Base-by-base conservation (phyloP, 805 yeast genomes). In the Diddensiella caesifluorescens region DNA sequence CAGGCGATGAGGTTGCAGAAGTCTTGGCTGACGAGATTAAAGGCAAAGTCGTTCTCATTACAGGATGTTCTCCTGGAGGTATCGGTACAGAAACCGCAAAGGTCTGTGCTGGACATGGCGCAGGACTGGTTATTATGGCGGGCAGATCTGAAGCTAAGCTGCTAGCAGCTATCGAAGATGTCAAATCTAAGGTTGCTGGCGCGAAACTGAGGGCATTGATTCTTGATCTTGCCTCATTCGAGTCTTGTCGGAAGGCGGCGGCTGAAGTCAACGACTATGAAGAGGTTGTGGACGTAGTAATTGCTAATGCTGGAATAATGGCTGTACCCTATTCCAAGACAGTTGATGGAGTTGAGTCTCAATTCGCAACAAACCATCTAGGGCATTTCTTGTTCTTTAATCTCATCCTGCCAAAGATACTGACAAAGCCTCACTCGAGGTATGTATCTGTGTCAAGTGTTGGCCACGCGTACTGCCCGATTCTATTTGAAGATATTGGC, bases 301-400 rank as follows among this genome's bases (percentile, higher is more conserved):
- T 86, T 35, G 76, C 83, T 51, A 86, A 85, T 59, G 89, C 95
- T 1, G 92, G 94, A 1, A 77, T 81, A 4, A 80, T 83, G 77
- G 88, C 83, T 12, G 65, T 79, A 7, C 90, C 94, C 0, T 78
- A 67, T 58, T 9, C 16, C 32, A 29, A 13, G 32, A 82, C 95
- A 0, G 69, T 67, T 27, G 87, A 82, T 52, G 77, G 77, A 3
- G 83, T 82, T 57, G 95, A 87, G 59, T 70, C 82, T 13, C 95
- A 85, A 56, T 64, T 84, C 45, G 95, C 83, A 55, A 80, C 88
- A 1, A 83, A 83, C 56, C 86, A 79, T 56, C 63, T 86, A 6
- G 74, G 92, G 0, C 94, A 84, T 41, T 83, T 83, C 48, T 63
- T 86, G 16, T 65, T 86, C 26, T 77, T 90, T 0, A 73, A 79